A percentile compares a stretch with the other conserved stretches of the same genome.
These are phyloP conservation scores for Chlorella sp. DNA, from an alignment of 139 green algal genomes.

Conservation along the genomic window DNA sequence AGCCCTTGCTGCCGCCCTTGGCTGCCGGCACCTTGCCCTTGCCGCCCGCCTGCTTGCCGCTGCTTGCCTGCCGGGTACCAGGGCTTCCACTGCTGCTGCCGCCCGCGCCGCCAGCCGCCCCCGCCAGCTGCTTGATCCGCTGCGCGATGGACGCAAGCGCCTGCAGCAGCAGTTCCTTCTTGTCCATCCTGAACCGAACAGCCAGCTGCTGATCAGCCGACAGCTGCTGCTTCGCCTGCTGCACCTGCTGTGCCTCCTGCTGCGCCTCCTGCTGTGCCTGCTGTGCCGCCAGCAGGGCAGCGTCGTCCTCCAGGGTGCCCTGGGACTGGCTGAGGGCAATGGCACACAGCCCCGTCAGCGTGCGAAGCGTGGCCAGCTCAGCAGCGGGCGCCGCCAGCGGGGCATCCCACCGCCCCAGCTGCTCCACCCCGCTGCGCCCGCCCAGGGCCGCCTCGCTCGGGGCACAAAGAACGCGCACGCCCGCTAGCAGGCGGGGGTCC, in stretches of 20 bases:
- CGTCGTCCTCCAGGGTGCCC: conserved; percentile 63
- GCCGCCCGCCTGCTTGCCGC: background rate
- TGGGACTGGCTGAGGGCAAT: conserved; percentile 67
- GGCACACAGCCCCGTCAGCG: conserved; percentile 59
- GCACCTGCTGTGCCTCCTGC: background rate
- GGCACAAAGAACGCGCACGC: conserved; percentile 58
- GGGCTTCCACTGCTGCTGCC: background rate
- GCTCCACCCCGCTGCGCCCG: conserved; percentile 30
- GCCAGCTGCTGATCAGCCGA: conserved; percentile 62
- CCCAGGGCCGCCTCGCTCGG: conserved; percentile 50
- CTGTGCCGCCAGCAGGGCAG: conserved; percentile 43
- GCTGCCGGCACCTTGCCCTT: conserved; percentile 21
- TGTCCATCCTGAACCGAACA: conserved; percentile 66
- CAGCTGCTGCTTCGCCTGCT: conserved; percentile 14
- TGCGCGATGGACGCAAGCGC: conserved; percentile 48
- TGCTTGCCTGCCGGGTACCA: background rate
- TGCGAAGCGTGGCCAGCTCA: conserved; percentile 58
- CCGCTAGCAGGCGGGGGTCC: conserved; percentile 69
- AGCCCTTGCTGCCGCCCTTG: conserved; percentile 4
- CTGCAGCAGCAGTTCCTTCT: conserved; percentile 66
- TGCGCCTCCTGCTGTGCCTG: background rate
- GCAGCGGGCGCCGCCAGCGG: conserved; percentile 40
- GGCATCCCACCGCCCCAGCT: conserved; percentile 42
- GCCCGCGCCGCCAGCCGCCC: background rate
- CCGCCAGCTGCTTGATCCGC: conserved; percentile 36